Conservation (phyloP, 2,329 filamentous ascomycete species). For the Knoxdaviesia capensis region DNA sequence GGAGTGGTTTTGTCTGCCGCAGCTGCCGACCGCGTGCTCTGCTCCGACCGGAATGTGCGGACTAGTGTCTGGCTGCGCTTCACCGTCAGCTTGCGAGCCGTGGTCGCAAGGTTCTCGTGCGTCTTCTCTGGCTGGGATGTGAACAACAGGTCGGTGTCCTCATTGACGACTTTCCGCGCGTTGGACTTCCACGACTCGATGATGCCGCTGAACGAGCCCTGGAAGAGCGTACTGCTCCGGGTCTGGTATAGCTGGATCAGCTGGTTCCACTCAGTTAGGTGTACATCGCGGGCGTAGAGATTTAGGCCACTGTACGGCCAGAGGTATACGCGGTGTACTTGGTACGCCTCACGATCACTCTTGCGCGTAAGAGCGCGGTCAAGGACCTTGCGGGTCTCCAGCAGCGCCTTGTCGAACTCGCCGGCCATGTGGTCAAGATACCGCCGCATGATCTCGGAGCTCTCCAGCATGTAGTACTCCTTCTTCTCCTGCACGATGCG, state of each 20-base stretch:
- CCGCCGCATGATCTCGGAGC: constrained; percentile 54
- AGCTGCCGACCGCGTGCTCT: constrained; percentile 18
- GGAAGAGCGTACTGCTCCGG: constrained; percentile 57
- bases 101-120: constrained; percentile 52
- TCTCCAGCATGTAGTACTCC: constrained; percentile 66
- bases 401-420: constrained; percentile 58
- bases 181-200: constrained; percentile 62
- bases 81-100: constrained; percentile 78
- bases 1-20: constrained; percentile 33
- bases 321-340: constrained; percentile 46
- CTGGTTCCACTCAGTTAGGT: constrained; percentile 61
- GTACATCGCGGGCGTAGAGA: constrained; percentile 73
- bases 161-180: constrained; percentile 51
- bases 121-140: constrained; percentile 71
- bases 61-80: constrained; percentile 82
- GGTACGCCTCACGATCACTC: constrained; percentile 56
- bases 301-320: constrained; percentile 82
- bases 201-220: constrained; percentile 62
- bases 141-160: constrained; percentile 74
- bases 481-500: constrained; percentile 87
- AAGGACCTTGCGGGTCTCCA: constrained; percentile 46
- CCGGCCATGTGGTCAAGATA: constrained; percentile 65
- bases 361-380: constrained; percentile 41
- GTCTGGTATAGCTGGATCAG: constrained; percentile 65
- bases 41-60: constrained; percentile 50